These are phyloP conservation scores for Suhomyces yuchorum DNA, from an alignment of 1,139 yeast genomes.

Conservation along the genomic window DNA sequence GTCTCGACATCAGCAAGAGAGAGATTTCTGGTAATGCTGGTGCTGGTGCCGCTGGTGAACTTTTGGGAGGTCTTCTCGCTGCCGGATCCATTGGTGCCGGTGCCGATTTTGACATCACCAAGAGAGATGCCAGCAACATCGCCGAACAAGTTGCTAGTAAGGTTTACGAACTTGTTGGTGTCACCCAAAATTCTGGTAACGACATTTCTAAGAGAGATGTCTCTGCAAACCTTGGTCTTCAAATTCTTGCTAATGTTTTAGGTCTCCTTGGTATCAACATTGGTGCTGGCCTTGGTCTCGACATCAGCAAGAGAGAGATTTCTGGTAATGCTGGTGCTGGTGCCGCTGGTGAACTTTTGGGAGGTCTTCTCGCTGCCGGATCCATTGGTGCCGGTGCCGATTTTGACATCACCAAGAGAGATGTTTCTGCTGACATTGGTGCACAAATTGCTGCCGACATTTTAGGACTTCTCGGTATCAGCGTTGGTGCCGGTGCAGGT, in stretches of 20 bases:
- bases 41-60: constrained; percentile 13
- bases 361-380: constrained; percentile 6
- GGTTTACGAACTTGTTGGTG: constrained; percentile 12
- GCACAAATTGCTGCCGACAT: no score
- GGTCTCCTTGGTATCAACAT: constrained; percentile 5
- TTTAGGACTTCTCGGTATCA: neutral
- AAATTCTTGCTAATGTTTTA: neutral
- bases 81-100: constrained; percentile 16
- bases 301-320: constrained; percentile 14
- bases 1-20: constrained; percentile 12
- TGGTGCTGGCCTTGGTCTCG: constrained; percentile 6
- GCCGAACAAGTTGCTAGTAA: constrained; percentile 2
- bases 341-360: constrained; percentile 2
- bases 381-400: no score
- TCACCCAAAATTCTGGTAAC: constrained; percentile 15
- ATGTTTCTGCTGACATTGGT: no score
- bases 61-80: constrained; percentile 11
- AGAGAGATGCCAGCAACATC: constrained; percentile 6
- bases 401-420: no score
- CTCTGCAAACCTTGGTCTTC: constrained; percentile 12
- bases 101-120: constrained; percentile 14
- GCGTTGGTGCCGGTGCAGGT: constrained; percentile 11
- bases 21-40: constrained; percentile 16
- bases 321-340: constrained; percentile 8
- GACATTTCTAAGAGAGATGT: constrained; percentile 11